These are phyloP conservation scores for Goniomonas avonlea DNA, from an alignment of 78 protist species.

Conservation along the genomic window DNA sequence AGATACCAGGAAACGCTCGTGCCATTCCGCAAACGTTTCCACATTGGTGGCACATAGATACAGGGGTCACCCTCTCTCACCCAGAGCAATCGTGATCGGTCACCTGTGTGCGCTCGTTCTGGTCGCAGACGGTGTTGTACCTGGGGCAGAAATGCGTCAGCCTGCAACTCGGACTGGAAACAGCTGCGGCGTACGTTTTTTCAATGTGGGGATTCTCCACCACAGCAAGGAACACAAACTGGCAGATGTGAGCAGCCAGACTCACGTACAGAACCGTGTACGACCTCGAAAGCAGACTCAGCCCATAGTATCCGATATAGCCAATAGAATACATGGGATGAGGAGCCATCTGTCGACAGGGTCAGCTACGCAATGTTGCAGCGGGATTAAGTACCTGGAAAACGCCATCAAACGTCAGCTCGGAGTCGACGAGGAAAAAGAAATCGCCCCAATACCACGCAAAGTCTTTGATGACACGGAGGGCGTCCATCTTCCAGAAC, in stretches of 20 bases:
- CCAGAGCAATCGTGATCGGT: too few species aligned
- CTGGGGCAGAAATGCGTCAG: too few species aligned
- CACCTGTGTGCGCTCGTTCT: too few species aligned
- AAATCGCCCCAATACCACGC: constrained; percentile 90
- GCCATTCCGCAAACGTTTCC: too few species aligned
- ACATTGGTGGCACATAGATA: too few species aligned
- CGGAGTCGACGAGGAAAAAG: constrained; percentile 65
- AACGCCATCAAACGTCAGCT: constrained; percentile 69
- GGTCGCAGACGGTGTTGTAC: too few species aligned
- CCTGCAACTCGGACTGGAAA: too few species aligned
- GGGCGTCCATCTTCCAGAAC: constrained; percentile 79
- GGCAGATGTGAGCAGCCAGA: constrained; percentile 65
- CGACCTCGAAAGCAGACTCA: constrained; percentile 56
- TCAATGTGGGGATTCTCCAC: constrained; percentile 78
- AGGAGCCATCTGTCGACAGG: background rate
- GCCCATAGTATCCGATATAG: constrained; percentile 67
- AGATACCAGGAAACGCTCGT: too few species aligned
- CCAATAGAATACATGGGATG: constrained; percentile 82
- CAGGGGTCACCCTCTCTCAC: too few species aligned
- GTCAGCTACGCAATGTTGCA: background rate
- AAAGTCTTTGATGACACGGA: constrained; percentile 72
- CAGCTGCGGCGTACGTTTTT: constrained; percentile 51
- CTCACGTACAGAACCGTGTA: constrained; percentile 63
- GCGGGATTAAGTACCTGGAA: constrained; percentile 58
- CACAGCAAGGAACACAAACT: constrained; percentile 59